Base-by-base conservation (phyloP, 176 grass and related monocot species). In the Pontederia crassipes region DNA sequence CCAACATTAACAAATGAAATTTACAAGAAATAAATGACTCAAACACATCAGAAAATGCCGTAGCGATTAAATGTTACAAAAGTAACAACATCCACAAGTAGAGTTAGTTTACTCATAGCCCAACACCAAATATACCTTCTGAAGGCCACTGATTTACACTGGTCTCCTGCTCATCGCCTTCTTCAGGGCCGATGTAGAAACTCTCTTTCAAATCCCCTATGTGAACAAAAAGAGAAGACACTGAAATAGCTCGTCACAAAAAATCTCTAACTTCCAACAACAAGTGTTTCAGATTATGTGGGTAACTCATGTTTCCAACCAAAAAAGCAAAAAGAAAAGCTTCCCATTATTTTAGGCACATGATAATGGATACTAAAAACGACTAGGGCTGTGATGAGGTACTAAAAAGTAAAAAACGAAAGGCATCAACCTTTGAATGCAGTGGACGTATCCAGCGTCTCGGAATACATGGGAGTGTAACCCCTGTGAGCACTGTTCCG, bases 181-280 rank as follows among this genome's bases (percentile, higher is more conserved):
- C 57, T 3, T 55, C 70, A 15, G 56, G 52, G 17, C 90, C 79
- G 45, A 89, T 86, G 54, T 95, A 81, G 72, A 95, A 82, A 75
- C 73, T 90, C 74, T 95, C 83, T 62, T 90, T 95, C 54, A 79
- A 75, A 61, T 90, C 86, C 46, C 86, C 86, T 95, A 50, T 70
- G 15, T 48, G 45, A 5, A 58, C 48, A 1, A 16, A 62, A 16
- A 54, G 17, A 55, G n/a, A 8, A 8, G n/a, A 18, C 1, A 55
- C 54, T 17, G 18, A 4, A 17, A 20, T 8, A 9, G n/a, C 6
- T n/a, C 9, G 8, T 8, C 6, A 54, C 5, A 58, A 28, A 2
- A 4, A 58, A 58, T 28, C 55, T 26, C 20, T 27, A 11, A 27
- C 17, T 40, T 40, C 32, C 32, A 40, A 40, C 32, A 1, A 40